A percentile compares a stretch with the other conserved stretches of the same genome.
Conservation (phyloP, 2,329 filamentous ascomycete genomes). For the Aspergillus piperis region DNA sequence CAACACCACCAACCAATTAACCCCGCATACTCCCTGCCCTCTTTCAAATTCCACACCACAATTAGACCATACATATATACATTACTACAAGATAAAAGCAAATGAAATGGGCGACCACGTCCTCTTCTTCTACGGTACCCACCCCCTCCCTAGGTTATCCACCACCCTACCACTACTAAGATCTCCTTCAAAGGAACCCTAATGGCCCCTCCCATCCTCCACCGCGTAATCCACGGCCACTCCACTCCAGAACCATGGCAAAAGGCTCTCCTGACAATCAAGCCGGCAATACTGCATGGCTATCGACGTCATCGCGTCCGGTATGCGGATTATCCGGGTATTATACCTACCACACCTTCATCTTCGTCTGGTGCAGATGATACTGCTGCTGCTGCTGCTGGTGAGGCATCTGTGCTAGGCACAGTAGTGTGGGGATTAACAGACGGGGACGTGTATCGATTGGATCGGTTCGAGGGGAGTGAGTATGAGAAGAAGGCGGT, state of each 20-base stretch:
- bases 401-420: slow-evolving; percentile 64
- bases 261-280: slow-evolving; percentile 61
- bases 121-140: slow-evolving; percentile 65
- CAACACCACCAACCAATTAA: not conserved
- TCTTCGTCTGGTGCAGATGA: too few species aligned
- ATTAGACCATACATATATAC: too few species aligned
- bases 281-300: slow-evolving; percentile 72
- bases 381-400: too few species aligned
- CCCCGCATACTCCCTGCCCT: not conserved
- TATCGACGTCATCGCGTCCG: slow-evolving; percentile 72
- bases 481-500: slow-evolving; percentile 65
- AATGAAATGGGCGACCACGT: slow-evolving; percentile 50
- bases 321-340: slow-evolving; percentile 74
- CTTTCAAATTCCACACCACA: not conserved
- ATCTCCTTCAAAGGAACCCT: slow-evolving; percentile 50
- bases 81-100: not conserved
- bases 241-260: slow-evolving; percentile 54
- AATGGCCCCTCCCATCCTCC: slow-evolving; percentile 87
- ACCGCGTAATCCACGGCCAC: slow-evolving; percentile 74
- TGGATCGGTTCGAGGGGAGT: slow-evolving; percentile 80
- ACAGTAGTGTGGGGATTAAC: slow-evolving; percentile 77
- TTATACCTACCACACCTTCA: too few species aligned
- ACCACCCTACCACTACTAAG: slow-evolving; percentile 5
- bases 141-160: not conserved
- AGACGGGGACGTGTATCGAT: slow-evolving; percentile 68